phyloP scores from a whole-genome alignment of 108 stramenopile species.

The Cyclostephanos invisitatus region DNA sequence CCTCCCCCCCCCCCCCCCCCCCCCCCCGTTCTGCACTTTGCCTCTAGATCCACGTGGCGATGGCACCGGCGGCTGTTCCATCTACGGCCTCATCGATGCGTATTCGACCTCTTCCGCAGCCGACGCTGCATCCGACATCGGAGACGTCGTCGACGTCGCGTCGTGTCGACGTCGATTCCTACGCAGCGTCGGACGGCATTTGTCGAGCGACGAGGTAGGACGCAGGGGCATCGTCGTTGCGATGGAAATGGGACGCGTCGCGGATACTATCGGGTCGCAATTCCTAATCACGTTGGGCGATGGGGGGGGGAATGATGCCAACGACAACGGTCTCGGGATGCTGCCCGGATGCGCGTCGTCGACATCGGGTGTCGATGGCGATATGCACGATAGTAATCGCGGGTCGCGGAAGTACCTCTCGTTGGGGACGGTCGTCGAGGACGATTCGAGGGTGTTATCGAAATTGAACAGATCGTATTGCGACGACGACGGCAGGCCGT shows the following conservation, averaged over 20 bases:
- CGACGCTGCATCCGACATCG: no score
- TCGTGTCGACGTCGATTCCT: constrained; percentile 60
- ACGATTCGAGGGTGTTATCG: constrained; percentile 80
- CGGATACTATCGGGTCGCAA: constrained; percentile 89
- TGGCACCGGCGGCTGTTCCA: constrained; percentile 91
- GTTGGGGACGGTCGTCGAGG: constrained; percentile 92
- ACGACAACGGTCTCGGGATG: constrained; percentile 11
- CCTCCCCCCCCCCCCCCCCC: neutral
- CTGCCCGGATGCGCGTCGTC: no score
- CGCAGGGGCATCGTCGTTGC: constrained; percentile 75
- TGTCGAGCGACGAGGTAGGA: constrained; percentile 59
- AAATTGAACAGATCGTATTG: constrained; percentile 84
- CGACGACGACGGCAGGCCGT: constrained; percentile 93
- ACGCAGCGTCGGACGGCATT: constrained; percentile 62
- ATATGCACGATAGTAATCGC: no score
- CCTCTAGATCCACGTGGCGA: constrained; percentile 86
- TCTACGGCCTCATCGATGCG: constrained; percentile 70
- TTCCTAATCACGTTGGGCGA: constrained; percentile 92
- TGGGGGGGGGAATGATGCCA: constrained; percentile 63
- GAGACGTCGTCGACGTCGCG: constrained; percentile 40
- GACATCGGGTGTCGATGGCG: no score
- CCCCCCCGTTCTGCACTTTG: neutral
- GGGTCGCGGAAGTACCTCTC: constrained; percentile 59
- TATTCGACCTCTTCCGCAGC: constrained; percentile 15
- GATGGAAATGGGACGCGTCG: constrained; percentile 64